Evolutionary conservation across 345 rosid species (phyloP).

Genomic region (Chamaenerion angustifolium): DNA sequence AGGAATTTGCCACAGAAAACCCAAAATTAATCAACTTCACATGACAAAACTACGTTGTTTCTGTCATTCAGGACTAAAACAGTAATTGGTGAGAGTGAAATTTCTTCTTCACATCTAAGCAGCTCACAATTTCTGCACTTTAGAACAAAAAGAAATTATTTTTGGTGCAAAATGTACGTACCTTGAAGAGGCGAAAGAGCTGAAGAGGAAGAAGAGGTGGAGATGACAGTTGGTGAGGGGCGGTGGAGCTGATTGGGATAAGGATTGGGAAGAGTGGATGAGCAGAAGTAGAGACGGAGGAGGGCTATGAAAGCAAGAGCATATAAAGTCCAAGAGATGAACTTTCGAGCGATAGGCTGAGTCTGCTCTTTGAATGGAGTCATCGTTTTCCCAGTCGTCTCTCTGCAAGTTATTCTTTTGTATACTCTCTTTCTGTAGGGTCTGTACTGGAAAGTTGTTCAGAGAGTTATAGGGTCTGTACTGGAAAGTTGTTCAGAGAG

Average conservation of each 20-base stretch:
- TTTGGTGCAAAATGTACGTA: slow-evolving; percentile 1
- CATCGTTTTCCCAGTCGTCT: neutral
- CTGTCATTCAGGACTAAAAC: too few relatives aligned
- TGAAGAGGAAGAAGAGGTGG: slow-evolving; percentile 11
- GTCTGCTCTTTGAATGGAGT: slow-evolving; percentile 24
- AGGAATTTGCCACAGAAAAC: neutral
- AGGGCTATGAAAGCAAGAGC: slow-evolving; percentile 26
- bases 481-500: too few relatives aligned
- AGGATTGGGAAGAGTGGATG: slow-evolving; percentile 16
- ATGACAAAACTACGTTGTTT: neutral
- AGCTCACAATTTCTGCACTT: neutral
- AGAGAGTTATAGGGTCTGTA: neutral
- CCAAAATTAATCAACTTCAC: neutral
- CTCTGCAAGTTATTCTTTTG: neutral
- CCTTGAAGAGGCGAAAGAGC: slow-evolving; percentile 15
- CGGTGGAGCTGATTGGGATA: slow-evolving; percentile 10
- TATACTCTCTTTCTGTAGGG: neutral
- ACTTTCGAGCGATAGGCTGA: slow-evolving; percentile 18
- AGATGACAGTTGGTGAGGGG: slow-evolving; percentile 7
- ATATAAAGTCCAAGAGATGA: slow-evolving; percentile 32
- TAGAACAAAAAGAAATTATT: neutral
- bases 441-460: neutral
- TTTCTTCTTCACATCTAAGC: too few relatives aligned
- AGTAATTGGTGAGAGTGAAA: too few relatives aligned
- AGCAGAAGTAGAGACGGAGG: slow-evolving; percentile 34